Evolutionary conservation across 1,139 yeast species (phyloP).

Genomic region (Nakaseomyces sp.): DNA sequence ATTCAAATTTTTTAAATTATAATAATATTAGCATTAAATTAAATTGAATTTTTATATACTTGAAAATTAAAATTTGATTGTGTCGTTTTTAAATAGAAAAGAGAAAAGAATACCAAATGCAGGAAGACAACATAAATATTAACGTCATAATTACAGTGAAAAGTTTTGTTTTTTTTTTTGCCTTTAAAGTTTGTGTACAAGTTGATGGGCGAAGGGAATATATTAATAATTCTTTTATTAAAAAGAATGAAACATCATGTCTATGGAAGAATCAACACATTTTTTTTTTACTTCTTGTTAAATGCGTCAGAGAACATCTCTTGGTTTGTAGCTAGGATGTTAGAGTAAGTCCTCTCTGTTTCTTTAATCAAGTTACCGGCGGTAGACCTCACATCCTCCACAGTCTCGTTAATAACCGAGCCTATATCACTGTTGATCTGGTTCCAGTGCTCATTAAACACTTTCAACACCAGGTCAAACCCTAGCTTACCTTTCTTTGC

Average conservation of each 20-base stretch:
- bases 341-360: slow-evolving; percentile 27
- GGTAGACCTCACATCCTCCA: slow-evolving; percentile 24
- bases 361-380: slow-evolving; percentile 25
- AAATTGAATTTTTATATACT: too few species aligned
- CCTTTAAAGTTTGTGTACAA: too few species aligned
- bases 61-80: too few species aligned
- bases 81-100: too few species aligned
- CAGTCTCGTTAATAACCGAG: slow-evolving; percentile 25
- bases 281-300: slow-evolving; percentile 18
- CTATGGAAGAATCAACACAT: background rate
- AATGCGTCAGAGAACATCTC: slow-evolving; percentile 31
- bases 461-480: slow-evolving; percentile 64
- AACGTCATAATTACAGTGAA: background rate
- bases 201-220: too few species aligned
- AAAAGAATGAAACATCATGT: background rate
- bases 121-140: background rate
- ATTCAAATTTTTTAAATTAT: too few species aligned
- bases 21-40: too few species aligned
- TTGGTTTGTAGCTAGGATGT: slow-evolving; percentile 24
- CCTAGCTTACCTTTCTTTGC: slow-evolving; percentile 74
- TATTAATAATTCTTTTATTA: too few species aligned
- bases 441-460: slow-evolving; percentile 46
- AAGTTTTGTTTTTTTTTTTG: slow-evolving; percentile 1
- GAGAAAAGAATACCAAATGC: background rate
- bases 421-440: slow-evolving; percentile 32